These are phyloP conservation scores for Cladosporium sp. DNA, from an alignment of 2,329 filamentous ascomycete species.

Conservation along the genomic window DNA sequence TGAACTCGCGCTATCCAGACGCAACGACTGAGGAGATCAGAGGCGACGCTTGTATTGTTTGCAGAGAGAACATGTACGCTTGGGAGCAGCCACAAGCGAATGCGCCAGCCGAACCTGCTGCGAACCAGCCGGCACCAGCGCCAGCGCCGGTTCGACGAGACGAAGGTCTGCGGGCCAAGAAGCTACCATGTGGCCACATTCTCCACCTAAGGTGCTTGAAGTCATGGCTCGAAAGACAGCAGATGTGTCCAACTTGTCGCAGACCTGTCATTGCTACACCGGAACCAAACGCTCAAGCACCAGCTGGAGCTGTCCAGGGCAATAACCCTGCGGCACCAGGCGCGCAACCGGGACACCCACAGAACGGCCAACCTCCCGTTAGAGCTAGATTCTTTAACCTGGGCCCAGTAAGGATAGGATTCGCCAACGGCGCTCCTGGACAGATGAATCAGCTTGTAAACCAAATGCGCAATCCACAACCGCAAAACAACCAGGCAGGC, in stretches of 20 bases:
- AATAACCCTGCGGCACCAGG: conserved; percentile 13
- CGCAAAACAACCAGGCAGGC: conserved; percentile 15
- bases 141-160: conserved; percentile 51
- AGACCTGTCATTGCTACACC: conserved; percentile 58
- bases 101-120: conserved; percentile 30
- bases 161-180: conserved; percentile 85
- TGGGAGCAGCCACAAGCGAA: conserved; percentile 57
- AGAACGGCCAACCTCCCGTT: conserved; percentile 24
- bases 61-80: conserved; percentile 87
- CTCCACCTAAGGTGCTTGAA: conserved; percentile 90
- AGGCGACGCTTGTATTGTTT: conserved; percentile 94
- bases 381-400: conserved; percentile 58
- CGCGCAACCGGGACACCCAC: conserved; percentile 23
- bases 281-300: conserved; percentile 14
- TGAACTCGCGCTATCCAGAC: conserved; percentile 87
- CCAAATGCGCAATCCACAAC: conserved; percentile 24
- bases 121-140: conserved; percentile 25
- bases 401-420: conserved; percentile 70
- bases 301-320: conserved; percentile 16
- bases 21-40: conserved; percentile 81
- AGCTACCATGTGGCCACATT: conserved; percentile 92
- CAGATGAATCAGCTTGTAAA: conserved; percentile 41
- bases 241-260: conserved; percentile 93
- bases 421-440: conserved; percentile 54
- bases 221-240: conserved; percentile 95